Evolutionary conservation across 1,139 yeast species (phyloP).

Genomic region (Geotrichum europaeum): DNA sequence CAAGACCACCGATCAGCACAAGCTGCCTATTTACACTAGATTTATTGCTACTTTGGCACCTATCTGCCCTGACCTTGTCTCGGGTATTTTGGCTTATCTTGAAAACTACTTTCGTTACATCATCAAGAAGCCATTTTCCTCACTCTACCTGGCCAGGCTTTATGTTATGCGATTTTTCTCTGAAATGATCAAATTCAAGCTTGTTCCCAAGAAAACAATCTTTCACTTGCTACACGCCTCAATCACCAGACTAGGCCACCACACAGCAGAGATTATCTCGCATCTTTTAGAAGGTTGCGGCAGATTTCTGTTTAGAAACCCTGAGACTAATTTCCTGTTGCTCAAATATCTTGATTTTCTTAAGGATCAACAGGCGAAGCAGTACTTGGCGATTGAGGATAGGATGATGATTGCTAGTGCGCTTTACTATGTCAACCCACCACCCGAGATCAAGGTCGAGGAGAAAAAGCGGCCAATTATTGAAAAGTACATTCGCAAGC

Average conservation of each 20-base stretch:
- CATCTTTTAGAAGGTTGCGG: conserved; percentile 69
- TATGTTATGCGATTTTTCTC: conserved; percentile 48
- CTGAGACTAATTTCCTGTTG: conserved; percentile 57
- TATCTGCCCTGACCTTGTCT: conserved; percentile 47
- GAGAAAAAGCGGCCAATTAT: conserved; percentile 28
- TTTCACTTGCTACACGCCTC: conserved; percentile 60
- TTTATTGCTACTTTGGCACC: conserved; percentile 57
- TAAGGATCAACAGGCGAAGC: conserved; percentile 46
- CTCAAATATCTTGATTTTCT: conserved; percentile 56
- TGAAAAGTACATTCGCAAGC: conserved; percentile 33
- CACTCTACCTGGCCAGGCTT: conserved; percentile 35
- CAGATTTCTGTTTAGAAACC: conserved; percentile 54
- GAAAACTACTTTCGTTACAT: conserved; percentile 37
- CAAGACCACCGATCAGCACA: conserved; percentile 28
- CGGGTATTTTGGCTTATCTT: conserved; percentile 49
- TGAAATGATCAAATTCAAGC: conserved; percentile 70
- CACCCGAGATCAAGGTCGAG: conserved; percentile 29
- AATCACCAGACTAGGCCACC: conserved; percentile 21
- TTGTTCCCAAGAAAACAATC: conserved; percentile 64
- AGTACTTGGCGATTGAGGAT: conserved; percentile 48
- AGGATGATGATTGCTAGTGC: conserved; percentile 58
- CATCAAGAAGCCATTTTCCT: conserved; percentile 23
- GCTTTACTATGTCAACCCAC: conserved; percentile 52
- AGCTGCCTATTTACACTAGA: conserved; percentile 49
- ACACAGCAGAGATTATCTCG: conserved; percentile 49